A percentile compares a stretch with the other conserved stretches of the same genome.
These are phyloP conservation scores for Zymoseptoria tritici DNA, from an alignment of 2,329 filamentous ascomycete species.

Conservation along the genomic window DNA sequence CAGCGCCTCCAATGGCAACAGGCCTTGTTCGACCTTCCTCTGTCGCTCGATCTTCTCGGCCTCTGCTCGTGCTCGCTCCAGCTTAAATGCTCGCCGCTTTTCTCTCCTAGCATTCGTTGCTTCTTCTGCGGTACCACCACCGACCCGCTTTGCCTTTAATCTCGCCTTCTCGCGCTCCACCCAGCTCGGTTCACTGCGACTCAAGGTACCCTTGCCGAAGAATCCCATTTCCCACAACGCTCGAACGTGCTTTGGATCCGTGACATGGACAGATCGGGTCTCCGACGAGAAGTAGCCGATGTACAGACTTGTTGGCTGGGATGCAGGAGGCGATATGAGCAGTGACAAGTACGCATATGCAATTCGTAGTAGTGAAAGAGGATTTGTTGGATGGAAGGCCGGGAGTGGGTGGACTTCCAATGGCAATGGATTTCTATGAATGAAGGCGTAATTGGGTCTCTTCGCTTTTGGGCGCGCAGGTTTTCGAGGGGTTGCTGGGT, in stretches of 20 bases:
- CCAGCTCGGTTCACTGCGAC: conserved; percentile 93
- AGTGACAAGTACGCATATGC: conserved; percentile 70
- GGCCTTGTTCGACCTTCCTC: conserved; percentile 46
- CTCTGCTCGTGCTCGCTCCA: conserved; percentile 83
- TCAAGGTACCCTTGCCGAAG: conserved; percentile 88
- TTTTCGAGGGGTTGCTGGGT: conserved; percentile 11
- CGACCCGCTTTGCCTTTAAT: conserved; percentile 35
- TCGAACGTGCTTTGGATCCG: conserved; percentile 64
- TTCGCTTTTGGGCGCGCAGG: conserved; percentile 18
- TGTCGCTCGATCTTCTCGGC: conserved; percentile 74
- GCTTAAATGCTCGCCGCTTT: conserved; percentile 76
- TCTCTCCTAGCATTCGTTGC: conserved; percentile 67
- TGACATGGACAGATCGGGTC: conserved; percentile 78
- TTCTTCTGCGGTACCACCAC: conserved; percentile 64
- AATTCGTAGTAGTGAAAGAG: conserved; percentile 76
- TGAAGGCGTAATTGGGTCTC: conserved; percentile 58
- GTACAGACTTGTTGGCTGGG: conserved; percentile 59
- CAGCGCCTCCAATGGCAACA: conserved; percentile 12
- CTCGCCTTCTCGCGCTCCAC: conserved; percentile 71
- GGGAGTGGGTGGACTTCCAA: conserved; percentile 78
- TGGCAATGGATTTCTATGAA: conserved; percentile 76
- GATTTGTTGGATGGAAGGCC: conserved; percentile 83
- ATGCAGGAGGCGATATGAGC: conserved; percentile 55
- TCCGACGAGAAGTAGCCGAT: conserved; percentile 71
- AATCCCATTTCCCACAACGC: conserved; percentile 95